A percentile compares a stretch with the other conserved stretches of the same genome.
phyloP scores from a whole-genome alignment of 2,329 filamentous ascomycete genomes.

The Blumeriella jaapii region DNA sequence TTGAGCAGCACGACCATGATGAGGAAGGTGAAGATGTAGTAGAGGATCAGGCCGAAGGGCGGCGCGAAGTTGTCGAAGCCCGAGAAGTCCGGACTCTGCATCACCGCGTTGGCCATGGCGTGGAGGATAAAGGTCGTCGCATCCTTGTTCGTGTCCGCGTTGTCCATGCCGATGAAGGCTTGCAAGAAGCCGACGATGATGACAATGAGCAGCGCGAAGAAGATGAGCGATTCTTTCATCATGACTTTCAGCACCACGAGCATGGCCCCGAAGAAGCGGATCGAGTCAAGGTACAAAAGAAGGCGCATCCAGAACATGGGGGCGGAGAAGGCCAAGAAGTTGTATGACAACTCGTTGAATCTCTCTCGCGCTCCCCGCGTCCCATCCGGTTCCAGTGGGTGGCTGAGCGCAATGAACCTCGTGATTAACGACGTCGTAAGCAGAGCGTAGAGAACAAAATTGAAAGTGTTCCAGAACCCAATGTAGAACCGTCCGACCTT shows the following conservation, averaged over 20 bases:
- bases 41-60: conserved; percentile 87
- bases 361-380: conserved; percentile 38
- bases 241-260: conserved; percentile 90
- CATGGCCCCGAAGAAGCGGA: conserved; percentile 97
- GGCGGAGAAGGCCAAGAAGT: conserved; percentile 83
- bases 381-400: conserved; percentile 32
- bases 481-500: conserved; percentile 89
- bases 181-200: conserved; percentile 84
- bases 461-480: conserved; percentile 96
- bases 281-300: conserved; percentile 81
- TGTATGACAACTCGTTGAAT: conserved; percentile 79
- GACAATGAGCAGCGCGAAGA: conserved; percentile 81
- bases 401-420: conserved; percentile 65
- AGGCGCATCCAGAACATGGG: conserved; percentile 96
- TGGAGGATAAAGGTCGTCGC: conserved; percentile 63
- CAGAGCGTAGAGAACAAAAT: conserved; percentile 68
- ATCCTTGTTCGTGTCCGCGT: conserved; percentile 58
- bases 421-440: conserved; percentile 68
- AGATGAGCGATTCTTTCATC: conserved; percentile 91
- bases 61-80: conserved; percentile 85
- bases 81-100: conserved; percentile 82
- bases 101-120: conserved; percentile 78
- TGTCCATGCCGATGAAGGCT: conserved; percentile 84
- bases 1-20: conserved; percentile 93
- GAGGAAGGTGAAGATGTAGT: conserved; percentile 96